Evolutionary conservation across 1,139 yeast species (phyloP).

Genomic region (Zygoascus sp.): DNA sequence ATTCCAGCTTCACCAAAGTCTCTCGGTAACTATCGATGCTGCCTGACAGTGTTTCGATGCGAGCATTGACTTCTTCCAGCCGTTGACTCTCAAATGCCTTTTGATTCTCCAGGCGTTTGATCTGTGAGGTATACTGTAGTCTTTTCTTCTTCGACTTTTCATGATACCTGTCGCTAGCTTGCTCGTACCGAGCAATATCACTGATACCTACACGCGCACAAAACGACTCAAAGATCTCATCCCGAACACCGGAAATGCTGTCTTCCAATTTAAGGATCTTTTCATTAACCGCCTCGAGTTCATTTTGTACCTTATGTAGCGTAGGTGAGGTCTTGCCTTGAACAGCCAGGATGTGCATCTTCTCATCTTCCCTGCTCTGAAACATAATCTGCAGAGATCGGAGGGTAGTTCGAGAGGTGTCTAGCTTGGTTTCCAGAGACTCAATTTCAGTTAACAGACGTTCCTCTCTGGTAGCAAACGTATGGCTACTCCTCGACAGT

Average conservation of each 20-base stretch:
- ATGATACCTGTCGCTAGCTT: slow-evolving; percentile 52
- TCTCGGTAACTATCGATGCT: slow-evolving; percentile 17
- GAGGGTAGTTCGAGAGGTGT: slow-evolving; percentile 49
- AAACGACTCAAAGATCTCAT: slow-evolving; percentile 48
- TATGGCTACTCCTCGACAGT: slow-evolving; percentile 48
- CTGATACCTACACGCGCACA: slow-evolving; percentile 51
- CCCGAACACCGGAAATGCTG: slow-evolving; percentile 25
- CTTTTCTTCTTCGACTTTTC: slow-evolving; percentile 62
- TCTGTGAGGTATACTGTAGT: slow-evolving; percentile 55
- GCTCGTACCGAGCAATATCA: slow-evolving; percentile 61
- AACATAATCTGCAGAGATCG: slow-evolving; percentile 56
- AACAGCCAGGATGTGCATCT: slow-evolving; percentile 60
- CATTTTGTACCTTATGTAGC: slow-evolving; percentile 36
- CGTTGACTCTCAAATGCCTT: slow-evolving; percentile 57
- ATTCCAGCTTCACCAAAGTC: slow-evolving; percentile 19
- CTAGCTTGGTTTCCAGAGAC: slow-evolving; percentile 51
- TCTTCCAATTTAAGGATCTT: slow-evolving; percentile 25
- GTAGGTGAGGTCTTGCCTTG: slow-evolving; percentile 48
- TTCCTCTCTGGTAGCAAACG: slow-evolving; percentile 52
- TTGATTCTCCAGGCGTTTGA: slow-evolving; percentile 56
- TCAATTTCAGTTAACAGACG: slow-evolving; percentile 52
- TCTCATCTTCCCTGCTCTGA: slow-evolving; percentile 47
- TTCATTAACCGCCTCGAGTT: slow-evolving; percentile 25
- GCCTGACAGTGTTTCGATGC: slow-evolving; percentile 22
- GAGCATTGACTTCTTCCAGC: slow-evolving; percentile 23